Base-by-base conservation (phyloP, 768 basidiomycete genomes). In the Mycena alexandri region DNA sequence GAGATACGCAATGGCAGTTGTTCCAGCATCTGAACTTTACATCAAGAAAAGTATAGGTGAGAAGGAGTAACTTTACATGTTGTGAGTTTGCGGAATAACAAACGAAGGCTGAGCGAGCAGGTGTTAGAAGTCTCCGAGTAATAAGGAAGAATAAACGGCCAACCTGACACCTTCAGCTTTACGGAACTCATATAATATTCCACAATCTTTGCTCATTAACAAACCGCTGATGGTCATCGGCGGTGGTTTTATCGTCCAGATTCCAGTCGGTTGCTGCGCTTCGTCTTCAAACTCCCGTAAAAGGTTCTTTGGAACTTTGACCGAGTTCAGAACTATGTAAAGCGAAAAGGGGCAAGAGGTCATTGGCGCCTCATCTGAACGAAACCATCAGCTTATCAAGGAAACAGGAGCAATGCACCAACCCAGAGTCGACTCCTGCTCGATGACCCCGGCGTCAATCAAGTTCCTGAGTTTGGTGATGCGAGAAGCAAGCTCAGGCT, bases 171-270 rank as follows among this genome's bases (percentile, higher is more conserved):
- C 94, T 48, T 88, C 83, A 0, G 90, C 87, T 24, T 90, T 85
- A 29, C 82, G 83, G 5, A 94, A 73, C 64, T 90, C 89, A 55
- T 89, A 89, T 43, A 94, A 77, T 43, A 95, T 78, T 4, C 93
- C 95, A 74, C 95, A 97, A 66, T 93, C 87, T 72, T 86, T 87
- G 75, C 95, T 96, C 52, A 96, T 73, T 1, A 95, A 75, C 9
- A 96, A 79, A 11, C 88, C 92, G 56, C 85, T 86, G 48, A 94
- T 73, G 3, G 80, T 80, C 59, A 93, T 75, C 38, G 84, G 86
- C 3, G 92, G 91, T 0, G 86, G 76, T 3, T 77, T 74, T 10
- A 86, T 81, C 0, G 90, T 93, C 74, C 85, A 82, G 65, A 88
- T 83, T 2, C 93, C 93, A 0, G 92, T 92, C 10, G 93, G 93